Evolutionary conservation across 2,329 filamentous ascomycete species (phyloP).

Genomic region (Colletotrichum sp.): DNA sequence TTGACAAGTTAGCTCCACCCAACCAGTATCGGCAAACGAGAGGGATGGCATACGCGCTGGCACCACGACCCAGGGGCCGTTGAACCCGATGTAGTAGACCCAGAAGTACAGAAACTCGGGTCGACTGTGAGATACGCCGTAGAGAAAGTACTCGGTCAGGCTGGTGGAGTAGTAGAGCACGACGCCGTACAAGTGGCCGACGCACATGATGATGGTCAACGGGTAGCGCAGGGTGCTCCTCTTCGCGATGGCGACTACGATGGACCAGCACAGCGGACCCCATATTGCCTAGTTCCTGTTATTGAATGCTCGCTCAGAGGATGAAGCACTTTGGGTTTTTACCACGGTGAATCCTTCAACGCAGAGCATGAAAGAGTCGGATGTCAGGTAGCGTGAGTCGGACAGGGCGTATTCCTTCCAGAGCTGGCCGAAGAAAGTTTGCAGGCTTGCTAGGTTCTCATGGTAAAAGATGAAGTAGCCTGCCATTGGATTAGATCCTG

Average conservation of each 20-base stretch:
- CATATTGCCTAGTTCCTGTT: slow-evolving; percentile 49
- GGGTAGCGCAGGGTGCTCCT: slow-evolving; percentile 52
- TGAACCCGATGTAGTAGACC: slow-evolving; percentile 68
- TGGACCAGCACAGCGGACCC: slow-evolving; percentile 63
- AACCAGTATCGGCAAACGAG: neutral
- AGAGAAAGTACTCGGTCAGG: slow-evolving; percentile 49
- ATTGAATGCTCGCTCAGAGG: neutral
- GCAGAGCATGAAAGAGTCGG: slow-evolving; percentile 84
- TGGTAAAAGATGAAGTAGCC: slow-evolving; percentile 81
- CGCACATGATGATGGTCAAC: slow-evolving; percentile 55
- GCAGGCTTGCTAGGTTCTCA: slow-evolving; percentile 65
- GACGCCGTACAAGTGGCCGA: slow-evolving; percentile 66
- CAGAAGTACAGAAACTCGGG: slow-evolving; percentile 68
- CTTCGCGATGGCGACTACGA: slow-evolving; percentile 49
- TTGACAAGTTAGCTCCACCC: neutral
- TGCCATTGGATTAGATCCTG: slow-evolving; percentile 27
- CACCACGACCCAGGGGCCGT: slow-evolving; percentile 64
- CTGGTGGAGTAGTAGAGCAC: slow-evolving; percentile 67
- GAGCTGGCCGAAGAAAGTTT: slow-evolving; percentile 80
- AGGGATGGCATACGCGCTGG: slow-evolving; percentile 50
- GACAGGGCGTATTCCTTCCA: slow-evolving; percentile 94
- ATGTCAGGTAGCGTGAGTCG: slow-evolving; percentile 85
- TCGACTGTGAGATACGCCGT: slow-evolving; percentile 56
- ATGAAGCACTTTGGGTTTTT: slow-evolving; percentile 16
- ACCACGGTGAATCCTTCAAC: slow-evolving; percentile 85